Conservation (phyloP, 768 basidiomycete species). For the Boletus reticulatus region DNA sequence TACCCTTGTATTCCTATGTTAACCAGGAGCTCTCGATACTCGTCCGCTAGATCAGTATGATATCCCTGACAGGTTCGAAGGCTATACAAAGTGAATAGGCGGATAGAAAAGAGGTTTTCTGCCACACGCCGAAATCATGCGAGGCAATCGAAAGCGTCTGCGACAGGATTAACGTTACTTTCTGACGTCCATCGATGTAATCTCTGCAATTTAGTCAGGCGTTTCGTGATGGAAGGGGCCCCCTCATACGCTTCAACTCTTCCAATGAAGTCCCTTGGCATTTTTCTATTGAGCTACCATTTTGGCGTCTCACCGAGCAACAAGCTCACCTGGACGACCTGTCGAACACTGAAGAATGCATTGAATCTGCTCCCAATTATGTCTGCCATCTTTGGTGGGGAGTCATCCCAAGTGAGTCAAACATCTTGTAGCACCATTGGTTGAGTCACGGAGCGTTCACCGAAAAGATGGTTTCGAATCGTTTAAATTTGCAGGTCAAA, state of each 20-base stretch:
- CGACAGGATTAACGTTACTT: constrained; percentile 49
- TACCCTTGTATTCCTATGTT: constrained; percentile 59
- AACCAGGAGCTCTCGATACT: constrained; percentile 49
- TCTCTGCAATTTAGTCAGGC: constrained; percentile 58
- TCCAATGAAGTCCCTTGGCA: constrained; percentile 51
- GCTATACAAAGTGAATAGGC: constrained; percentile 26
- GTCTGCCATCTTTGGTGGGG: constrained; percentile 41
- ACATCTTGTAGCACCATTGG: not conserved
- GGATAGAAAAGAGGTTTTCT: constrained; percentile 26
- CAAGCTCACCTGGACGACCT: constrained; percentile 48
- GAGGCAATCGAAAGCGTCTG: constrained; percentile 50
- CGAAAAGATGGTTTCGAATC: constrained; percentile 50
- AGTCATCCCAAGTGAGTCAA: not conserved
- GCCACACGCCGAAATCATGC: constrained; percentile 35
- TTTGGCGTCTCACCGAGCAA: not conserved
- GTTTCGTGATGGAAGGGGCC: constrained; percentile 51
- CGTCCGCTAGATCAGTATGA: constrained; percentile 46
- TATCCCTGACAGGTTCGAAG: constrained; percentile 74
- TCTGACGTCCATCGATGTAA: constrained; percentile 50
- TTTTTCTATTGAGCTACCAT: not conserved
- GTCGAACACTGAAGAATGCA: constrained; percentile 52
- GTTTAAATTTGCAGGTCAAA: constrained; percentile 41
- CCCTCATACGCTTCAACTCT: constrained; percentile 57
- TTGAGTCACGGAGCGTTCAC: constrained; percentile 37
- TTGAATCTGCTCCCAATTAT: constrained; percentile 50